Conservation (phyloP, 1,284 basidiomycete species). For the Apiotrichum laibachii region DNA sequence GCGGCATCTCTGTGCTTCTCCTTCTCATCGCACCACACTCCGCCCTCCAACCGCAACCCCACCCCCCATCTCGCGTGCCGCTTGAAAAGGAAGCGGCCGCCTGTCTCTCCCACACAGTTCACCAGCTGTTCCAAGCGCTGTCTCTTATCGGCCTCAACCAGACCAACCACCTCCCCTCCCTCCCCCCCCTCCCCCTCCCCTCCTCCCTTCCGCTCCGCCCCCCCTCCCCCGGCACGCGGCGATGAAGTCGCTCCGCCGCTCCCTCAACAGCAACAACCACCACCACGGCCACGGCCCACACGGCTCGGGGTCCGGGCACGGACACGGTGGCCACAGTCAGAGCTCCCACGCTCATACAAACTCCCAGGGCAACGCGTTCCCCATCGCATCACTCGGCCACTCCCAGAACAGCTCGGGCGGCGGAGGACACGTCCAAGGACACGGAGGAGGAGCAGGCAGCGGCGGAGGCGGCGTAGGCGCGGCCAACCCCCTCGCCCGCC, state of each 20-base stretch:
- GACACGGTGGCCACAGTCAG: background rate
- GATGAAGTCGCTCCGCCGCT: slow-evolving; percentile 85
- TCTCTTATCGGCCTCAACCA: too few relatives aligned
- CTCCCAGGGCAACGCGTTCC: slow-evolving; percentile 50
- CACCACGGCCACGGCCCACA: slow-evolving; percentile 20
- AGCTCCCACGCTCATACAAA: slow-evolving; percentile 10
- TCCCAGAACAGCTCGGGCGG: background rate
- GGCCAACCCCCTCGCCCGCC: slow-evolving; percentile 63
- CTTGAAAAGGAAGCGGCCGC: too few relatives aligned
- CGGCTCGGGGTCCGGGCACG: slow-evolving; percentile 4
- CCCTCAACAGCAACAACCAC: slow-evolving; percentile 62
- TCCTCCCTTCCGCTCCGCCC: background rate
- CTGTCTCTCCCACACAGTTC: too few relatives aligned
- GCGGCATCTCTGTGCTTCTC: too few relatives aligned
- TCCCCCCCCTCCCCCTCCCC: background rate
- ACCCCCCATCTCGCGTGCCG: too few relatives aligned
- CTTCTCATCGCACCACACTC: too few relatives aligned
- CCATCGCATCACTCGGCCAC: background rate
- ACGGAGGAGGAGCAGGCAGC: slow-evolving; percentile 12
- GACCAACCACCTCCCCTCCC: background rate
- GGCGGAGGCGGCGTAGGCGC: slow-evolving; percentile 20
- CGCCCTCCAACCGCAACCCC: too few relatives aligned
- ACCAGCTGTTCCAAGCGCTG: too few relatives aligned
- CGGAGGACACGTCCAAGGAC: background rate
- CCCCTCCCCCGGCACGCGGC: background rate